Evolutionary conservation across 345 rosid genomes (phyloP).

Genomic region (Melastoma malabathricum): DNA sequence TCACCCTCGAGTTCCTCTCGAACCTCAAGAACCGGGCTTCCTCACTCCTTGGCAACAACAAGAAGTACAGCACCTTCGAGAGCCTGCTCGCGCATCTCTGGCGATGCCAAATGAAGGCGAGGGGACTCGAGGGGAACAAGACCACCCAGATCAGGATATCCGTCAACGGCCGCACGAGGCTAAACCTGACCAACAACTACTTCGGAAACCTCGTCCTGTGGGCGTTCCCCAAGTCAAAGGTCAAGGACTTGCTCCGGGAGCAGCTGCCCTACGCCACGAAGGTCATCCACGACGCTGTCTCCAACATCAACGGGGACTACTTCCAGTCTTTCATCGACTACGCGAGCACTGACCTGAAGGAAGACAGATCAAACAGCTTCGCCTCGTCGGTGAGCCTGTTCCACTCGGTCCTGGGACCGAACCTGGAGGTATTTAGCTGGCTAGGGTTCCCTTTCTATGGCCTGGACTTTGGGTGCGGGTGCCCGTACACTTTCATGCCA

Average conservation of each 20-base stretch:
- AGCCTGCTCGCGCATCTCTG: constrained; percentile 12
- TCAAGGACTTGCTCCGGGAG: constrained; percentile 7
- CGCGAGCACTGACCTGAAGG: neutral
- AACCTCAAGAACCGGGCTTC: constrained; percentile 5
- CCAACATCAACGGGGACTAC: neutral
- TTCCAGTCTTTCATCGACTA: neutral
- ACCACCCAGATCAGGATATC: constrained; percentile 9
- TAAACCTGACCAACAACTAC: constrained; percentile 10
- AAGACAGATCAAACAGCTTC: neutral
- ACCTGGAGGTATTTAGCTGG: neutral
- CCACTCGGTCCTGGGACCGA: neutral
- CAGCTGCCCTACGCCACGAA: constrained; percentile 9
- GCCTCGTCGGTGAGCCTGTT: neutral
- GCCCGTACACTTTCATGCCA: constrained; percentile 4
- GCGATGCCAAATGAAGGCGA: constrained; percentile 11
- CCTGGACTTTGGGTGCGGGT: constrained; percentile 2
- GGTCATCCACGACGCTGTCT: constrained; percentile 8
- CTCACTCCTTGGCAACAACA: neutral
- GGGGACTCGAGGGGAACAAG: constrained; percentile 4
- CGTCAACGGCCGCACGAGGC: constrained; percentile 5
- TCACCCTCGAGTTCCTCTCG: constrained; percentile 10
- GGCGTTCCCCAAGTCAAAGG: constrained; percentile 11
- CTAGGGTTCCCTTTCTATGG: neutral
- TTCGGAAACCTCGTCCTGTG: constrained; percentile 21
- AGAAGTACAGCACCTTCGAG: constrained; percentile 8